These are phyloP conservation scores for Blastocystis sp. DNA, from an alignment of 352 stramenopile genomes.

Conservation along the genomic window DNA sequence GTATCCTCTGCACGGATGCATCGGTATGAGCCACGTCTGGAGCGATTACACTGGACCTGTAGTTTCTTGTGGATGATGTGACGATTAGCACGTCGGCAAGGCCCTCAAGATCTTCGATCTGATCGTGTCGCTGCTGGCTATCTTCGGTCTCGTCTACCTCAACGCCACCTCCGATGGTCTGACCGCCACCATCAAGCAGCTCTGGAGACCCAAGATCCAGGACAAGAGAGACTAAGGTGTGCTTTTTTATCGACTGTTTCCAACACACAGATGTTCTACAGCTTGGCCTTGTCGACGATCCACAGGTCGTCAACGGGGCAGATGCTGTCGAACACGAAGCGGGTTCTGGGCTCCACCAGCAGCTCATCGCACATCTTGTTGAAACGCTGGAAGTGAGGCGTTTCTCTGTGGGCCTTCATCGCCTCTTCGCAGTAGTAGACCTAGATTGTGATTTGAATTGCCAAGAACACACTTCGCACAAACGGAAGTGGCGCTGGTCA, in stretches of 20 bases:
- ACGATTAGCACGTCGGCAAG: constrained; percentile 50
- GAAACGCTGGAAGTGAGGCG: constrained; percentile 47
- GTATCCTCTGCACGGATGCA: constrained; percentile 69
- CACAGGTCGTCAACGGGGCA: constrained; percentile 2
- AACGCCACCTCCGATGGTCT: constrained; percentile 68
- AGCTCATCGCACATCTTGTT: constrained; percentile 59
- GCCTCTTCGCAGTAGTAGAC: constrained; percentile 56
- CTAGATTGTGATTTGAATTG: neutral
- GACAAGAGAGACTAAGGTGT: constrained; percentile 55
- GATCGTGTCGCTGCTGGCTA: constrained; percentile 50
- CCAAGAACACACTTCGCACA: constrained; percentile 1
- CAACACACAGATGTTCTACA: neutral
- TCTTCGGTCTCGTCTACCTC: constrained; percentile 65
- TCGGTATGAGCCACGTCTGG: constrained; percentile 67
- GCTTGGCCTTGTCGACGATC: neutral
- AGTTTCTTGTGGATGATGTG: neutral
- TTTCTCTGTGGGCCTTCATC: constrained; percentile 28
- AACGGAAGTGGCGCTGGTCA: constrained; percentile 31
- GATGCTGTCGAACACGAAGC: constrained; percentile 30
- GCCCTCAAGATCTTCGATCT: constrained; percentile 32
- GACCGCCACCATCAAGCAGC: constrained; percentile 65
- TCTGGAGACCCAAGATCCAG: constrained; percentile 66
- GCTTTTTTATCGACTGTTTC: constrained; percentile 27
- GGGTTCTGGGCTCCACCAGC: constrained; percentile 26
- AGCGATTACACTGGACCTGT: constrained; percentile 68